Evolutionary conservation across 2,329 filamentous ascomycete species (phyloP).

Genomic region (Alternaria dauci): DNA sequence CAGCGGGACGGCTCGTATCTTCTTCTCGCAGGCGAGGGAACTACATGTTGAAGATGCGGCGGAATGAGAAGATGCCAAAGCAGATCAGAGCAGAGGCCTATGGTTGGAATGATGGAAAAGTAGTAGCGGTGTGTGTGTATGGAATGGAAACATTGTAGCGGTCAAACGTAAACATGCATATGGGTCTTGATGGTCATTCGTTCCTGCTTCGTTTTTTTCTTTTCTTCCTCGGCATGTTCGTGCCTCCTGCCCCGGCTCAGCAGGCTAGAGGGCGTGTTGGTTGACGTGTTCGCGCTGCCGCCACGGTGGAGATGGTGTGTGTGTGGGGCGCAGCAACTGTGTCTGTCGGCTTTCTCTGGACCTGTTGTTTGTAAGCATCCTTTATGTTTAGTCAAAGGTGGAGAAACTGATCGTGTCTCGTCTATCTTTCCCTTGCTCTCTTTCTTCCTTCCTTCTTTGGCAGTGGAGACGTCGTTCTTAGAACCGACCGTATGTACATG

Average conservation of each 20-base stretch:
- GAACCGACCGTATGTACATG: too few relatives aligned
- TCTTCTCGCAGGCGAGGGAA: slow-evolving; percentile 91
- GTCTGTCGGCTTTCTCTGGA: too few relatives aligned
- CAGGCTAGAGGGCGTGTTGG: neutral
- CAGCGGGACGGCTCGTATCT: slow-evolving; percentile 76
- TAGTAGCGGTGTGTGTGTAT: neutral
- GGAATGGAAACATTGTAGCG: neutral
- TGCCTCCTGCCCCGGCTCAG: neutral
- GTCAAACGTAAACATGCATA: neutral
- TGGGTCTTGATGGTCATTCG: neutral
- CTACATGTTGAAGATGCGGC: slow-evolving; percentile 22
- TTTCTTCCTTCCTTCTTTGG: too few relatives aligned
- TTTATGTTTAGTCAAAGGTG: too few relatives aligned
- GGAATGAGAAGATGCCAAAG: slow-evolving; percentile 8
- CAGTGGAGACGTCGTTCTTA: neutral
- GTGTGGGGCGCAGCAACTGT: slow-evolving; percentile 8
- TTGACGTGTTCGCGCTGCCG: slow-evolving; percentile 4
- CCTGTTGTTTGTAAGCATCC: too few relatives aligned
- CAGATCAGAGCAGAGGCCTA: too few relatives aligned
- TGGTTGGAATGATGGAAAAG: neutral
- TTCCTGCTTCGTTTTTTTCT: neutral
- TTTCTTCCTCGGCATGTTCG: neutral
- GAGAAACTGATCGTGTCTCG: too few relatives aligned
- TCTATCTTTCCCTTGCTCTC: too few relatives aligned
- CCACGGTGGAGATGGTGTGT: slow-evolving; percentile 11